phyloP scores from a whole-genome alignment of 73 alveolate genomes.

The Paramecium biaurelia region DNA sequence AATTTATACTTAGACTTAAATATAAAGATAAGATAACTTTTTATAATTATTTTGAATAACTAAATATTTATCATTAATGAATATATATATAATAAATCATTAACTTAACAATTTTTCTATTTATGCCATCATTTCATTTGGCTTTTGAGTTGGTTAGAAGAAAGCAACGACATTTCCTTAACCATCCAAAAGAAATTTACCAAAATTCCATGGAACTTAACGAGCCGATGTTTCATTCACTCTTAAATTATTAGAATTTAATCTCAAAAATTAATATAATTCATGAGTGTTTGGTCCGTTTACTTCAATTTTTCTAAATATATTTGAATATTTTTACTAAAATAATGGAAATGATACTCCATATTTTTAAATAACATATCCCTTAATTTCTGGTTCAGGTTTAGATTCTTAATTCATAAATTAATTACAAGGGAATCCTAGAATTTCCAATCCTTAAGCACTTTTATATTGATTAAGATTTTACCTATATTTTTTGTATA shows the following conservation, averaged over 20 bases:
- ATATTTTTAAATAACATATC: constrained; percentile 55
- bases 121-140: constrained; percentile 55
- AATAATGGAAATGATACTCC: constrained; percentile 77
- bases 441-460: constrained; percentile 77
- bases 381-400: constrained; percentile 70
- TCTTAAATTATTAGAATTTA: constrained; percentile 62
- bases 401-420: constrained; percentile 83
- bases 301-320: constrained; percentile 67
- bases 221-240: constrained; percentile 63
- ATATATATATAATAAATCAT: not conserved
- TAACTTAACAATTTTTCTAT: constrained; percentile 49
- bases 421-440: constrained; percentile 87
- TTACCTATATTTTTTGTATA: constrained; percentile 67
- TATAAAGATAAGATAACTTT: too few relatives aligned
- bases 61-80: not conserved
- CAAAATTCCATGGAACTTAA: constrained; percentile 85
- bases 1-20: too few relatives aligned
- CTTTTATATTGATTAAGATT: not conserved
- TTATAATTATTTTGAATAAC: not conserved
- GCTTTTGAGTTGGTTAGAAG: constrained; percentile 65
- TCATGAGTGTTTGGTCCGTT: constrained; percentile 78
- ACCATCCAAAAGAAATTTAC: constrained; percentile 71
- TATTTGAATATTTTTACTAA: not conserved
- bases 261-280: constrained; percentile 68
- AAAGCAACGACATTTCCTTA: constrained; percentile 72